Evolutionary conservation across 2,329 filamentous ascomycete species (phyloP).

Genomic region (Byssochlamys sp.): DNA sequence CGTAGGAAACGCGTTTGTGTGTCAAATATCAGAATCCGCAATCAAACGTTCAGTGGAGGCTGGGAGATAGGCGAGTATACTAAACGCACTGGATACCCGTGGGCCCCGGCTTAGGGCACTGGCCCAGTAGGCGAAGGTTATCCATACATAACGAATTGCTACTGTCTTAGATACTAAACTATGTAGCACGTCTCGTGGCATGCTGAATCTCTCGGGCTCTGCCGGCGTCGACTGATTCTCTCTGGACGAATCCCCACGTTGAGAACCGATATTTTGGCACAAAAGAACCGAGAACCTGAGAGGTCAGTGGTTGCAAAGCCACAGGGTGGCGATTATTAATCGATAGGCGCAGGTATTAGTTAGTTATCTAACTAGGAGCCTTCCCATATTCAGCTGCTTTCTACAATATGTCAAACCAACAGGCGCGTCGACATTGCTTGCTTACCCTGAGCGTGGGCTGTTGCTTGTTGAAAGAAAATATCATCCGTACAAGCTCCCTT

Average conservation of each 20-base stretch:
- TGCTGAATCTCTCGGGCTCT: neutral
- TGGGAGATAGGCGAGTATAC: neutral
- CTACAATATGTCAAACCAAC: neutral
- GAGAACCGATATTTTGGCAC: neutral
- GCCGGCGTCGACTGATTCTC: neutral
- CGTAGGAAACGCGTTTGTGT: neutral
- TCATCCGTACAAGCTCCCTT: neutral
- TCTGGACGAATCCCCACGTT: neutral
- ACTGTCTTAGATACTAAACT: no score
- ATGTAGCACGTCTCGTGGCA: neutral
- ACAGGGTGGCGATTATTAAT: neutral
- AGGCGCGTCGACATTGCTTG: neutral
- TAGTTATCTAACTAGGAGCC: no score
- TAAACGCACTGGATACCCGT: neutral
- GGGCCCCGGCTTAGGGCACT: neutral
- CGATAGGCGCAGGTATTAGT: neutral
- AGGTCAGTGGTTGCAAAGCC: neutral
- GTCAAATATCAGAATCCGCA: neutral
- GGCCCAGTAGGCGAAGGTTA: neutral
- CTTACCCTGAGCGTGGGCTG: neutral
- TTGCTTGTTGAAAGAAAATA: neutral
- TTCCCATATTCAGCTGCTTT: neutral
- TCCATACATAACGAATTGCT: neutral
- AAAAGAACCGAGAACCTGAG: neutral
- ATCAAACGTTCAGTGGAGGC: neutral